These are phyloP conservation scores for Ophiocordyceps camponoti-floridani DNA, from an alignment of 2,329 filamentous ascomycete species.

Conservation along the genomic window DNA sequence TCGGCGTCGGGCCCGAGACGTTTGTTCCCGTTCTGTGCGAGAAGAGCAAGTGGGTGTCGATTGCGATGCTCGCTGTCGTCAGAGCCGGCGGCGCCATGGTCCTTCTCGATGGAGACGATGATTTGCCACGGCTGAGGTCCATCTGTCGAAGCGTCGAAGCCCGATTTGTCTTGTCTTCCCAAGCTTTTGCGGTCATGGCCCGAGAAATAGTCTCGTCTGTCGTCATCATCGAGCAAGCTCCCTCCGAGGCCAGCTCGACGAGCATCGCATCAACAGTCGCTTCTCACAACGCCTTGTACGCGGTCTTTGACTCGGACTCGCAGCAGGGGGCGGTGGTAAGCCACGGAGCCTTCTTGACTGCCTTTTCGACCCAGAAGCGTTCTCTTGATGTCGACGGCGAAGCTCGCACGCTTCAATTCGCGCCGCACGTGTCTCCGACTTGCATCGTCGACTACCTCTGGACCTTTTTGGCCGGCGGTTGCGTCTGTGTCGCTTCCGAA, in stretches of 20 bases:
- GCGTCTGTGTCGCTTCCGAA: slow-evolving; percentile 1
- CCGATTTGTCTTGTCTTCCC: background rate
- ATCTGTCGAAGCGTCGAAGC: background rate
- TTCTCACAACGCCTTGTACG: slow-evolving; percentile 1
- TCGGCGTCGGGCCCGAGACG: slow-evolving; percentile 1
- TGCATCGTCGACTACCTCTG: slow-evolving; percentile 2
- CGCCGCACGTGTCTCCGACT: slow-evolving; percentile 2
- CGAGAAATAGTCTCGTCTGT: background rate
- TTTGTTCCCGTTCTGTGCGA: slow-evolving; percentile 16
- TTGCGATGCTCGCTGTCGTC: slow-evolving; percentile 14
- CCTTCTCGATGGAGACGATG: slow-evolving; percentile 14
- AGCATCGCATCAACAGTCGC: background rate
- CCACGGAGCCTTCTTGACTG: background rate
- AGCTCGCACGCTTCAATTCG: slow-evolving; percentile 1
- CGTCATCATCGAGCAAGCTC: background rate
- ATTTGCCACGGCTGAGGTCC: background rate
- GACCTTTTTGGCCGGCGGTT: slow-evolving; percentile 1
- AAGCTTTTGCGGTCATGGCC: background rate
- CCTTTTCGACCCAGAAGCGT: background rate
- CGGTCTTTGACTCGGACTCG: slow-evolving; percentile 1
- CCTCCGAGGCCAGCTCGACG: background rate
- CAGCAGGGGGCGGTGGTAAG: slow-evolving; percentile 1
- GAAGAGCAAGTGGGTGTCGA: slow-evolving; percentile 16
- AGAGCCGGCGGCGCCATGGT: slow-evolving; percentile 14
- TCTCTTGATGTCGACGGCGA: background rate